Evolutionary conservation across 495 filamentous ascomycete genomes (phyloP).

Genomic region (Hypoxylon fragiforme): DNA sequence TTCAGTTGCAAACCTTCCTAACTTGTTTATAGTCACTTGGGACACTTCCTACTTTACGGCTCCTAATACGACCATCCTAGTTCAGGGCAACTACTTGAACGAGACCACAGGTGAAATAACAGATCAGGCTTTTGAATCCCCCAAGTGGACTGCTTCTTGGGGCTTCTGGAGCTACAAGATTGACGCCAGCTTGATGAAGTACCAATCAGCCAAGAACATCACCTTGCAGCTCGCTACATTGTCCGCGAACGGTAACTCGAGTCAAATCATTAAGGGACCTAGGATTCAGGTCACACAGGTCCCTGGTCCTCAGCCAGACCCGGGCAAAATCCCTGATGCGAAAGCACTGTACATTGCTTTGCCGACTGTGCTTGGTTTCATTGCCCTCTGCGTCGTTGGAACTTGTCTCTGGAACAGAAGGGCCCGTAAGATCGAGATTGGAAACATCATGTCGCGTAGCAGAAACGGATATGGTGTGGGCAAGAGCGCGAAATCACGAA

Average conservation of each 20-base stretch:
- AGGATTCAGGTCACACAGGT: conserved; percentile 32
- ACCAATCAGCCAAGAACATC: conserved; percentile 42
- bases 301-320: conserved; percentile 25
- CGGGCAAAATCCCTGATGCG: conserved; percentile 26
- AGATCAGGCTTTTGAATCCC: conserved; percentile 43
- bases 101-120: conserved; percentile 33
- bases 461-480: conserved; percentile 39
- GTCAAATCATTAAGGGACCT: conserved; percentile 38
- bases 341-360: conserved; percentile 45
- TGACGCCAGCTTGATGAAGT: conserved; percentile 32
- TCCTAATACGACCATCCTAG: conserved; percentile 40
- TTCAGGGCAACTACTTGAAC: conserved; percentile 45
- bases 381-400: conserved; percentile 38
- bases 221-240: conserved; percentile 43
- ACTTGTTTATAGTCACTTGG: conserved; percentile 51
- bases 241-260: conserved; percentile 9
- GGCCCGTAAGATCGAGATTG: conserved; percentile 41
- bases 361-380: conserved; percentile 44
- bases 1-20: no score
- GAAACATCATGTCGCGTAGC: conserved; percentile 47
- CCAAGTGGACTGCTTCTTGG: conserved; percentile 36
- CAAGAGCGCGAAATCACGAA: conserved; percentile 38
- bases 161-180: conserved; percentile 49
- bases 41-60: conserved; percentile 45
- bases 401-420: conserved; percentile 45